phyloP scores from a whole-genome alignment of 2,329 filamentous ascomycete species.

The Alternaria sp. region DNA sequence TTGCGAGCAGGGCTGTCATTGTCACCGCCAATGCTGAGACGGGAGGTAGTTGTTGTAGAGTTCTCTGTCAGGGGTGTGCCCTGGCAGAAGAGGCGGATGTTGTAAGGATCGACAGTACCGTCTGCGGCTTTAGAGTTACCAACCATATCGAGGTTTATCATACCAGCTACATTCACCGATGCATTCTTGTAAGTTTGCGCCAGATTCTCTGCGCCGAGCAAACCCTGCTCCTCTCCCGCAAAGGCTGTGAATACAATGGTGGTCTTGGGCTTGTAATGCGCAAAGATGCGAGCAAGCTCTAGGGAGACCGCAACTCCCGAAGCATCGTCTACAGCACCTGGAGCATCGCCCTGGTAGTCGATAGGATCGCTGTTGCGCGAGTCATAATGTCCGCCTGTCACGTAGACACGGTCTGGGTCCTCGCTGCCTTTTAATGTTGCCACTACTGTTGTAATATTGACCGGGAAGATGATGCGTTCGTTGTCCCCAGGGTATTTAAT shows the following conservation, averaged over 20 bases:
- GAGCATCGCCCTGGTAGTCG: conserved; percentile 60
- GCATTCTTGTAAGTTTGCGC: conserved; percentile 60
- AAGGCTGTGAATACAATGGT: conserved; percentile 64
- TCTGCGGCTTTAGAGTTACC: conserved; percentile 57
- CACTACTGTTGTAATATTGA: conserved; percentile 59
- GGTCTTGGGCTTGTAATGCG: conserved; percentile 55
- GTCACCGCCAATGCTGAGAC: conserved; percentile 52
- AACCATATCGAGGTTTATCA: conserved; percentile 65
- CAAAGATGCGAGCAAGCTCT: conserved; percentile 62
- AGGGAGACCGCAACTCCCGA: conserved; percentile 52
- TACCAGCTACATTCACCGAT: conserved; percentile 61
- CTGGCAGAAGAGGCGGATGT: conserved; percentile 62
- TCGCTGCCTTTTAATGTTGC: conserved; percentile 57
- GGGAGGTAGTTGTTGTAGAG: conserved; percentile 40
- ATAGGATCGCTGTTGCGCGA: conserved; percentile 58
- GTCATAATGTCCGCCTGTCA: conserved; percentile 64
- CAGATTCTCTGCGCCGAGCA: conserved; percentile 59
- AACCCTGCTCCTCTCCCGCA: conserved; percentile 64
- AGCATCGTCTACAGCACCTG: conserved; percentile 64
- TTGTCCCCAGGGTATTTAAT: conserved; percentile 52
- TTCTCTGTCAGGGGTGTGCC: conserved; percentile 56
- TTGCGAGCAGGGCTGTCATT: conserved; percentile 63
- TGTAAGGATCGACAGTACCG: conserved; percentile 55
- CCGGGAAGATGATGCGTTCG: conserved; percentile 55
- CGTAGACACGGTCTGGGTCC: conserved; percentile 59